phyloP scores from a whole-genome alignment of 2,329 filamentous ascomycete genomes.

The Plectosphaerella plurivora region DNA sequence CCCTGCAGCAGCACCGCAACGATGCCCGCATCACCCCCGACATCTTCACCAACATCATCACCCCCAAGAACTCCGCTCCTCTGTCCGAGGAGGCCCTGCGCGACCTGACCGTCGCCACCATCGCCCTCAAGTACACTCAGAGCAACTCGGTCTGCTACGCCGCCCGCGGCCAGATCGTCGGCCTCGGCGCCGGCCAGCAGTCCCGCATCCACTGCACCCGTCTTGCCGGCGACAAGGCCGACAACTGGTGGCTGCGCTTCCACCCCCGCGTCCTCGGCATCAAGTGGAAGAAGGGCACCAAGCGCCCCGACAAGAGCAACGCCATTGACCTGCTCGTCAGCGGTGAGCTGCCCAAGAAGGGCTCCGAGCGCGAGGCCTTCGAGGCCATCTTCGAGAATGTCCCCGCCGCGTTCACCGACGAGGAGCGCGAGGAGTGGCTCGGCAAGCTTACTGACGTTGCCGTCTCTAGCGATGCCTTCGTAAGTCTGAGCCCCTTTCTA shows the following conservation, averaged over 20 bases:
- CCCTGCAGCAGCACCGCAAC: constrained; percentile 86
- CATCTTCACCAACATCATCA: constrained; percentile 82
- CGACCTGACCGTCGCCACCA: constrained; percentile 91
- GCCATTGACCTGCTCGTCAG: constrained; percentile 94
- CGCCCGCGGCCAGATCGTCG: constrained; percentile 86
- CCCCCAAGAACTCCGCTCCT: constrained; percentile 69
- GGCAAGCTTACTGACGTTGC: constrained; percentile 76
- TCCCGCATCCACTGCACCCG: constrained; percentile 98
- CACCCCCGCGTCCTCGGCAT: constrained; percentile 82
- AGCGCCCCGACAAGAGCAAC: constrained; percentile 96
- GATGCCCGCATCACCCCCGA: constrained; percentile 80
- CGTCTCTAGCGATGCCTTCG: constrained; percentile 91
- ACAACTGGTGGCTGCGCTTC: constrained; percentile 99
- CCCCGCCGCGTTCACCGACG: constrained; percentile 72
- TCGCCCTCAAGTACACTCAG: constrained; percentile 97
- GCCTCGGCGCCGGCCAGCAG: constrained; percentile 93
- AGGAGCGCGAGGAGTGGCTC: constrained; percentile 79
- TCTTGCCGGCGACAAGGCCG: constrained; percentile 94
- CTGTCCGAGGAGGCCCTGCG: constrained; percentile 79
- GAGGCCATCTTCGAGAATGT: constrained; percentile 89
- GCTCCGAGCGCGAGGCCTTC: constrained; percentile 80
- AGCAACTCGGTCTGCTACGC: constrained; percentile 99
- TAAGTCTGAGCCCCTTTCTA: constrained; percentile 44
- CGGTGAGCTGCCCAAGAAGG: constrained; percentile 78
- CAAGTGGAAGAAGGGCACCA: constrained; percentile 96